These are phyloP conservation scores for Kwoniella dendrophila DNA, from an alignment of 768 basidiomycete species.

Conservation along the genomic window DNA sequence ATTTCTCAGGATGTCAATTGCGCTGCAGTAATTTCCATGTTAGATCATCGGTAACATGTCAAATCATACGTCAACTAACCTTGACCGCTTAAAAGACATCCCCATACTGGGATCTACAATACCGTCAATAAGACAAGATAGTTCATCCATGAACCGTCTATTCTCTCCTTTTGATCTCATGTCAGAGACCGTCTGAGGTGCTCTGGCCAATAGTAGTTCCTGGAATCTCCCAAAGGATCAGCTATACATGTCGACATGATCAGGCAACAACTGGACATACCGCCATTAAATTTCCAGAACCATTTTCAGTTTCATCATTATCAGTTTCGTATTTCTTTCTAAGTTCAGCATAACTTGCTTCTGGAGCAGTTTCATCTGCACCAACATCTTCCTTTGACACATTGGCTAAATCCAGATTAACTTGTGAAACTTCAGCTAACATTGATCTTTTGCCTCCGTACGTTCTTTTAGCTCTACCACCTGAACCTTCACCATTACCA, in stretches of 20 bases:
- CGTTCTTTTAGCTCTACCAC: slow-evolving; percentile 36
- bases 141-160: slow-evolving; percentile 52
- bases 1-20: slow-evolving; percentile 35
- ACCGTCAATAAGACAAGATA: slow-evolving; percentile 45
- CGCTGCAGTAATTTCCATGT: slow-evolving; percentile 15
- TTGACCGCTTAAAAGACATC: slow-evolving; percentile 26
- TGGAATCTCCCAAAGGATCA: background rate
- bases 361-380: slow-evolving; percentile 1
- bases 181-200: slow-evolving; percentile 47
- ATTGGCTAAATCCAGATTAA: slow-evolving; percentile 6
- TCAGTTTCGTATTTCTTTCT: slow-evolving; percentile 46
- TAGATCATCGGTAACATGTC: slow-evolving; percentile 12
- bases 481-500: slow-evolving; percentile 9
- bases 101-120: slow-evolving; percentile 31
- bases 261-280: slow-evolving; percentile 5
- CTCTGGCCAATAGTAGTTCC: slow-evolving; percentile 28
- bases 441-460: slow-evolving; percentile 35
- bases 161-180: slow-evolving; percentile 51
- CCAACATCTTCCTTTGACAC: background rate
- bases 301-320: slow-evolving; percentile 26
- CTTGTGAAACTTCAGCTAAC: slow-evolving; percentile 22
- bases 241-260: background rate
- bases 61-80: slow-evolving; percentile 27
- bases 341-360: slow-evolving; percentile 49
- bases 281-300: slow-evolving; percentile 27